Conservation (phyloP, 768 basidiomycete genomes). For the Termitomyces bulborhizus region DNA sequence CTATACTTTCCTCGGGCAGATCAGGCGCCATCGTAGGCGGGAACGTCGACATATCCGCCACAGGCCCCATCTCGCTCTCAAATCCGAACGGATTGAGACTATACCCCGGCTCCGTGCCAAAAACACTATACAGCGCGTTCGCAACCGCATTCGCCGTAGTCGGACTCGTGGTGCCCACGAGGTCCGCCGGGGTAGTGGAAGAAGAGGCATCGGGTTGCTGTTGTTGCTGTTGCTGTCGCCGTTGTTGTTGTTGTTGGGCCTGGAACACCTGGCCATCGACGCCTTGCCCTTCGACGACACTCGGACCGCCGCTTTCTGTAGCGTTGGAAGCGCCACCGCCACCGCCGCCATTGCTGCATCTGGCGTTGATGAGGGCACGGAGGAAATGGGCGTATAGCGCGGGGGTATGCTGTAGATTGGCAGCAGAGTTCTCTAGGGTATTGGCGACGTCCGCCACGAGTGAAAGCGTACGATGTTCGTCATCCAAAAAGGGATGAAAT, state of each 20-base stretch:
- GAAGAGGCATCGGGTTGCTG: too few species aligned
- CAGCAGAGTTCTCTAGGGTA: constrained; percentile 70
- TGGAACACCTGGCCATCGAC: neutral
- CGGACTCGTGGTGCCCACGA: neutral
- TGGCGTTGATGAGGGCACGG: constrained; percentile 65
- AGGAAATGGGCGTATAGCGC: constrained; percentile 84
- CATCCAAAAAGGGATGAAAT: constrained; percentile 69
- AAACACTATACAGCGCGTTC: neutral
- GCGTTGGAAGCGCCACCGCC: neutral
- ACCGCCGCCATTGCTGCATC: constrained; percentile 21
- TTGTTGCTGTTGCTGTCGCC: too few species aligned
- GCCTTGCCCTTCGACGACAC: neutral
- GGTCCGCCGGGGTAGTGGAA: too few species aligned
- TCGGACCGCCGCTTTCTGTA: neutral
- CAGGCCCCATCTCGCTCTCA: constrained; percentile 81
- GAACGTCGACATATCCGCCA: constrained; percentile 76
- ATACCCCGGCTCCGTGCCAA: constrained; percentile 21
- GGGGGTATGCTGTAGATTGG: constrained; percentile 80
- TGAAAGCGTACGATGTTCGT: constrained; percentile 63
- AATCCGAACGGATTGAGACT: constrained; percentile 58
- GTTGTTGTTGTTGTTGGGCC: neutral
- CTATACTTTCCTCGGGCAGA: constrained; percentile 32
- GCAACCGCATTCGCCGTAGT: neutral
- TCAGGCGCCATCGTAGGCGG: constrained; percentile 78
- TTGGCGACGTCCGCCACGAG: constrained; percentile 80